These are phyloP conservation scores for Arthrobotrys iridis DNA, from an alignment of 2,329 filamentous ascomycete species.

Conservation along the genomic window DNA sequence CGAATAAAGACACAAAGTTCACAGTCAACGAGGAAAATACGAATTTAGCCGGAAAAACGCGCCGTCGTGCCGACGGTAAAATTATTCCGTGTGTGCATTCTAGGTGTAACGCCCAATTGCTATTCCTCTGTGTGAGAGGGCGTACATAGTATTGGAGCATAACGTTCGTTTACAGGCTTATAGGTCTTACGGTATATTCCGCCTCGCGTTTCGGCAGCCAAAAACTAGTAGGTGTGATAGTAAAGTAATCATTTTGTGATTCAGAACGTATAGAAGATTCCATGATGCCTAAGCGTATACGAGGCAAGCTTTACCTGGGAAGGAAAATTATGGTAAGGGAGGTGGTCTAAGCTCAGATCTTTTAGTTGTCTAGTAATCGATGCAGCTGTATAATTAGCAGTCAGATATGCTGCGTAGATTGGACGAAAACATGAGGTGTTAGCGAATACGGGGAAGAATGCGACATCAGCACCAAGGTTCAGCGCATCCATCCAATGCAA, in stretches of 20 bases:
- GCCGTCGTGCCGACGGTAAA: slow-evolving; percentile 54
- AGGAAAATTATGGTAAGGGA: slow-evolving; percentile 3
- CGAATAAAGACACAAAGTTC: slow-evolving; percentile 1
- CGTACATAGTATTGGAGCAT: not conserved
- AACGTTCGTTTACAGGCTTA: not conserved
- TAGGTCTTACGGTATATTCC: slow-evolving; percentile 26
- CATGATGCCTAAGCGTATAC: slow-evolving; percentile 23
- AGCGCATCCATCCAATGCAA: not conserved
- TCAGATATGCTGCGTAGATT: slow-evolving; percentile 4
- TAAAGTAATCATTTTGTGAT: slow-evolving; percentile 22
- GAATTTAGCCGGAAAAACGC: slow-evolving; percentile 51
- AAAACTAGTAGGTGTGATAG: not conserved
- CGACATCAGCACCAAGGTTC: slow-evolving; percentile 18
- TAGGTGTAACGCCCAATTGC: not conserved
- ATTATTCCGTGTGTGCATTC: slow-evolving; percentile 42
- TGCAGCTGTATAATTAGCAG: slow-evolving; percentile 28
- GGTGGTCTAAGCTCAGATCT: slow-evolving; percentile 25
- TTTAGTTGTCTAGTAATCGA: not conserved
- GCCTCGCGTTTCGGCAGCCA: slow-evolving; percentile 10
- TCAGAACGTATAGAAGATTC: not conserved
- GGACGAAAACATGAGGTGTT: slow-evolving; percentile 24
- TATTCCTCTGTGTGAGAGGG: not conserved
- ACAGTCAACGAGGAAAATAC: not conserved
- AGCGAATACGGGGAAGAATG: slow-evolving; percentile 43
- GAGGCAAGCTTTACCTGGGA: slow-evolving; percentile 11